Evolutionary conservation across 495 filamentous ascomycete genomes (phyloP), one percentile per base, ranked within the genome.

Genomic region (Sordaria brevicollis): DNA sequence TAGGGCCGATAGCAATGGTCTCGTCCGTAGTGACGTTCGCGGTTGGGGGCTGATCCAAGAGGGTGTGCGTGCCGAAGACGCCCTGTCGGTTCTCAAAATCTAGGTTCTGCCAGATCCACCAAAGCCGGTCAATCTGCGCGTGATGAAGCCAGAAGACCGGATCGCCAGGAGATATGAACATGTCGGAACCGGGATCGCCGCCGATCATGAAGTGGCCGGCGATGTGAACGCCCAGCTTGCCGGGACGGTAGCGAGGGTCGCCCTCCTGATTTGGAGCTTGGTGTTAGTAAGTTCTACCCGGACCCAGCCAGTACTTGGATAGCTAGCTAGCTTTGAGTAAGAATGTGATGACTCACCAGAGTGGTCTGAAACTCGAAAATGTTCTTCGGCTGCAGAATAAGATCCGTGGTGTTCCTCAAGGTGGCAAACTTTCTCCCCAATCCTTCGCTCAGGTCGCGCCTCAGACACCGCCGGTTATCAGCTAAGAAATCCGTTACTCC

Each of bases 101-200:
- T 69, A 84, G 74, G 65, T 82, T 84, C 78, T 92, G 89, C 90
- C 90, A 92, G 19, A 87, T 86, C 84, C 87, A 89, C 82, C 85
- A 92, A 4, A 87, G 65, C 4, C 87, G 86, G 75, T 91, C 89
- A 49, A 92, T 80, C 82, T 85, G 84, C 19, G 78, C 83, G 76
- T 91, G 90, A 77, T 92, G 90, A 31, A 88, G 81, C 75, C 80
- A 91, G 79, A 92, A 92, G n/a, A 79, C 83, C 3, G 89, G 89
- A 67, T 92, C 90, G 19, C 87, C 87, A 6, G 89, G 86, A 7
- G 83, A 87, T 10, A 78, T 80, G 68, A 79, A 88, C 36, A 87
- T 73, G 77, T 90, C 89, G 13, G 71, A 69, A 1, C 83, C 84
- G 0, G 86, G 76, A 84, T 90, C 88, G 21, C 86, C 88, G 31